These are phyloP conservation scores for Aspergillus spinulosporus DNA, from an alignment of 2,329 filamentous ascomycete genomes.

Conservation along the genomic window DNA sequence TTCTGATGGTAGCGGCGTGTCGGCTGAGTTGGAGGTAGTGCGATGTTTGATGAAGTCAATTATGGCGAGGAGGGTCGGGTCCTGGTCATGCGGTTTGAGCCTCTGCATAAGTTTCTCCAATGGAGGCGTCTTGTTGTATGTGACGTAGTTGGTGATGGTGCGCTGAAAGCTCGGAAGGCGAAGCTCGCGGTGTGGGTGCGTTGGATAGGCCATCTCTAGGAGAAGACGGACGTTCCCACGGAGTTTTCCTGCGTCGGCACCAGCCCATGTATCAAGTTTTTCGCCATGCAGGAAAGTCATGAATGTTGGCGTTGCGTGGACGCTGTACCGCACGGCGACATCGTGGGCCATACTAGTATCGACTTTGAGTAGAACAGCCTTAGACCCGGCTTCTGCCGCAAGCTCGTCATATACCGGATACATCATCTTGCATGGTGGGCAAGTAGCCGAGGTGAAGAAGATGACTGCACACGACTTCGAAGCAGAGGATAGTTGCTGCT, in stretches of 20 bases:
- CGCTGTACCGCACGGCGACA: slow-evolving; percentile 64
- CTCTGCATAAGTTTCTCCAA: slow-evolving; percentile 79
- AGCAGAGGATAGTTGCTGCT: slow-evolving; percentile 61
- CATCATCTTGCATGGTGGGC: slow-evolving; percentile 77
- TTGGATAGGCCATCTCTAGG: slow-evolving; percentile 70
- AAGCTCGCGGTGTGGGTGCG: slow-evolving; percentile 73
- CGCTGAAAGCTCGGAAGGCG: slow-evolving; percentile 69
- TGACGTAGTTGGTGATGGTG: slow-evolving; percentile 64
- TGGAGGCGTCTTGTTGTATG: slow-evolving; percentile 77
- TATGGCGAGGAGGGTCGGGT: slow-evolving; percentile 63
- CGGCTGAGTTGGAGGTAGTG: slow-evolving; percentile 55
- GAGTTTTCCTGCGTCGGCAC: slow-evolving; percentile 68
- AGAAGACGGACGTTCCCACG: slow-evolving; percentile 71
- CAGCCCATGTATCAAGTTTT: slow-evolving; percentile 77
- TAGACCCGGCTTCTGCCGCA: slow-evolving; percentile 68
- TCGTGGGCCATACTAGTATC: slow-evolving; percentile 70
- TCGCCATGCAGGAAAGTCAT: slow-evolving; percentile 77
- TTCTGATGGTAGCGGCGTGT: slow-evolving; percentile 70
- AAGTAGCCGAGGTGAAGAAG: slow-evolving; percentile 90
- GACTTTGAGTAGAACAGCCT: slow-evolving; percentile 75
- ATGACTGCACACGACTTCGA: slow-evolving; percentile 71
- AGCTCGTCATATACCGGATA: slow-evolving; percentile 82
- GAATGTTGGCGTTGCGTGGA: slow-evolving; percentile 83
- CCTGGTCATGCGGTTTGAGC: slow-evolving; percentile 63
- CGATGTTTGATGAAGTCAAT: slow-evolving; percentile 66